Evolutionary conservation across 768 basidiomycete genomes (phyloP), one percentile per base, ranked within the genome.

Genomic region (Agaricus subrufescens): DNA sequence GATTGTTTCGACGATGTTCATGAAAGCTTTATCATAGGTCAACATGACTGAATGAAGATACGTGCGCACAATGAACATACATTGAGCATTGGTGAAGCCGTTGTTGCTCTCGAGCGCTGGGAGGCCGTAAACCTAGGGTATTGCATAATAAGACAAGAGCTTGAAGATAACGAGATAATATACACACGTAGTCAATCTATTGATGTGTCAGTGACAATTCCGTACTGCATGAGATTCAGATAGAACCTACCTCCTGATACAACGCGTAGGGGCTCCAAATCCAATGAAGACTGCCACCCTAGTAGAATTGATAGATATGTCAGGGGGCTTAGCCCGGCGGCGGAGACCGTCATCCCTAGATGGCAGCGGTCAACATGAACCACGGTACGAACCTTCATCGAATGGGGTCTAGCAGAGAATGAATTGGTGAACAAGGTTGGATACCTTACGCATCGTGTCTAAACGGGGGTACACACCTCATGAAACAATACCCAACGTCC

Each of bases 261-360:
- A 89, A 57, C 26, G 76, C 79, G 65, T 95, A 95, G 2, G 91
- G 91, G 57, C 79, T 74, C 94, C 93, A 96, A 44, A 95, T 80
- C 93, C 92, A 95, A 62, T 94, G 89, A 46, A 94, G 75, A 69
- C 94, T 91, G 2, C 94, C 94, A 0, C 90, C 92, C 76, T 80
- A 49, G 25, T 19, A 19, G 42, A 15, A 37, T 40, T n/a, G 43
- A 31, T 46, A 31, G 11, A 29, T 8, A 38, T 39, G 47, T 38
- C 51, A 25, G 40, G 14, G 44, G 43, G 19, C 19, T 45, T 26
- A 26, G 19, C 12, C 12, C 19, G 40, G 40, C 19, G 12, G 40
- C 15, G 12, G 40, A 42, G 7, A 15, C 19, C n/a, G 15, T 19
- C 6, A 15, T 42, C 15, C 40, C 40, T 14, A 9, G n/a, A 19